These are phyloP conservation scores for Venturia asperata DNA, from an alignment of 2,329 filamentous ascomycete genomes.

Conservation along the genomic window DNA sequence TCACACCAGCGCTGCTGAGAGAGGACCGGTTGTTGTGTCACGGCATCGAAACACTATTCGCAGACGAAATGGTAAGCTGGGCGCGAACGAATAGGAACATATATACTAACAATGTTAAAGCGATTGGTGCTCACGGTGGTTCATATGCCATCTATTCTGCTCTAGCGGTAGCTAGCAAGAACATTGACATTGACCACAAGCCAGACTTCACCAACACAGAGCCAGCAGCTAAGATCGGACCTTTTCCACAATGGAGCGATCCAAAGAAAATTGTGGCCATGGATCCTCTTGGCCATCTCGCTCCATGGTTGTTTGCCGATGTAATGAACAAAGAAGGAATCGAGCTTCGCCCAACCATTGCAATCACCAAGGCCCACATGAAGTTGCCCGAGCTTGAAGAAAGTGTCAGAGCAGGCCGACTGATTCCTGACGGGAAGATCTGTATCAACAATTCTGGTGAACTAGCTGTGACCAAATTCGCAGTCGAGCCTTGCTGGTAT, in stretches of 20 bases:
- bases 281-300: conserved; percentile 87
- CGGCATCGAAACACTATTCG: conserved; percentile 68
- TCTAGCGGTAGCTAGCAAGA: conserved; percentile 82
- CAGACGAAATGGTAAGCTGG: conserved; percentile 62
- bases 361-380: conserved; percentile 90
- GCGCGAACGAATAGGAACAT: not conserved
- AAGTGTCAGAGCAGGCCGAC: conserved; percentile 69
- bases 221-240: conserved; percentile 81
- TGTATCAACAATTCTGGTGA: conserved; percentile 82
- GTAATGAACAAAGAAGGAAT: conserved; percentile 70
- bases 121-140: conserved; percentile 69
- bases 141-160: conserved; percentile 97
- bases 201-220: conserved; percentile 79
- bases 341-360: conserved; percentile 84
- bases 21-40: conserved; percentile 85
- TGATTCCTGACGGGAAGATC: conserved; percentile 78
- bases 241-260: conserved; percentile 83
- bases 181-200: conserved; percentile 75
- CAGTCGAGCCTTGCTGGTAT: conserved; percentile 77
- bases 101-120: conserved; percentile 32
- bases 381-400: conserved; percentile 91
- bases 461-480: conserved; percentile 89
- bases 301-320: conserved; percentile 75
- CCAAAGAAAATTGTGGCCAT: conserved; percentile 94
- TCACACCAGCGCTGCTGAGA: conserved; percentile 60